Evolutionary conservation across 495 filamentous ascomycete species (phyloP), one percentile per base, ranked within the genome.

Genomic region (Thermothielavioides terrestris): DNA sequence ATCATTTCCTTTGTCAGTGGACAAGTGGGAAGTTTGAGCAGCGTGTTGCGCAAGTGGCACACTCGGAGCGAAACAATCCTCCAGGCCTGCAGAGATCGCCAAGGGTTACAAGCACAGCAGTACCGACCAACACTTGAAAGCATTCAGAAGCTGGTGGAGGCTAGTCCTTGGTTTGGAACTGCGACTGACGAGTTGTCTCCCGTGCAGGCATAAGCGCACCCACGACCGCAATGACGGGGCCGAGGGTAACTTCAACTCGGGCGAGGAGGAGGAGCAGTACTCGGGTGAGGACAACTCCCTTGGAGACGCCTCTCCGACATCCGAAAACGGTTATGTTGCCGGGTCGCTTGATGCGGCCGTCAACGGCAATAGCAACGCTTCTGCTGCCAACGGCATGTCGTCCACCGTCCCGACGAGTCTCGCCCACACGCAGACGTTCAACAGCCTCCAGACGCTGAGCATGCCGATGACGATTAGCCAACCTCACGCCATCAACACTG

Each of bases 151-250:
- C n/a, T n/a, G n/a, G n/a, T n/a, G n/a, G n/a, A n/a, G n/a, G n/a
- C n/a, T 55, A 4, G 6, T 22, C 52, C 52, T 18, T 54, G 46
- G 45, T 8, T 39, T 47, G 17, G 12, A 34, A 36, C 51, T 52
- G 39, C 30, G 36, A 62, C 68, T 72, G 62, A 74, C 66, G 55
- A 55, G 46, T 22, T 49, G 18, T 51, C 21, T 59, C 35, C 21
- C n/a, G 55, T 62, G 34, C 61, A 94, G 88, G 65, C 92, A 98
- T 72, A 89, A 89, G 69, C 88, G 92, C 18, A 97, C 91, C 25
- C 92, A 98, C 60, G 91, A 96, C 68, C 79, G 80, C 26, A 77
- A 77, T 30, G 81, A 81, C 36, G 83, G 83, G 49, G 78, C 78
- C 31, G 88, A 94, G 56, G 85, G 82, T 52, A 62, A 73, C 53